phyloP scores from a whole-genome alignment of 1,284 basidiomycete species.

The Ganoderma multipileum region DNA sequence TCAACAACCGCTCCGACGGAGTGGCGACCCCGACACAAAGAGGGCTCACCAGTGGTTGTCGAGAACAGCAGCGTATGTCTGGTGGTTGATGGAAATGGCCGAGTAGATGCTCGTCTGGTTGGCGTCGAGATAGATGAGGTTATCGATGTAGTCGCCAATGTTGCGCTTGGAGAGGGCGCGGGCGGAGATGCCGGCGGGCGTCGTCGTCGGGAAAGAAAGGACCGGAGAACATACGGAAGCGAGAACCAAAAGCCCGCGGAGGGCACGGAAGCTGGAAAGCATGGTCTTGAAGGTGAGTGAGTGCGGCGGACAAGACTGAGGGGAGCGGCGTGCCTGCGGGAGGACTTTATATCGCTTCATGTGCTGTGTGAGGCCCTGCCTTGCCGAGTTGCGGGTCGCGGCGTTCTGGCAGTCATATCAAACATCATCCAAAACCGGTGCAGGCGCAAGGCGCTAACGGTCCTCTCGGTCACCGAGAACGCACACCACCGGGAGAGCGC shows the following conservation, averaged over 20 bases:
- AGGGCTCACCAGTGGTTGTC: slow-evolving; percentile 27
- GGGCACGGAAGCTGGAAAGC: slow-evolving; percentile 26
- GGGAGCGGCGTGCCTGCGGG: background rate
- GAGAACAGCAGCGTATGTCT: slow-evolving; percentile 25
- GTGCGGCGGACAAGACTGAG: slow-evolving; percentile 26
- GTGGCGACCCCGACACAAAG: background rate
- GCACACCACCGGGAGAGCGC: background rate
- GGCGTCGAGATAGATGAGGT: slow-evolving; percentile 26
- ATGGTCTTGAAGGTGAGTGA: slow-evolving; percentile 27
- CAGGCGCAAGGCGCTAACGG: slow-evolving; percentile 18
- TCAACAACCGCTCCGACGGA: background rate
- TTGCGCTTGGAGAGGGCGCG: slow-evolving; percentile 19
- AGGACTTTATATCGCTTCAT: slow-evolving; percentile 20
- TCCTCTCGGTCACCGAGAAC: slow-evolving; percentile 21
- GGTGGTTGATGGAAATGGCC: slow-evolving; percentile 17
- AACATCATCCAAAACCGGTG: slow-evolving; percentile 17
- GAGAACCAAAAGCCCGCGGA: slow-evolving; percentile 26
- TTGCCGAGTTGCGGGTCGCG: slow-evolving; percentile 1
- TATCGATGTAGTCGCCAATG: slow-evolving; percentile 23
- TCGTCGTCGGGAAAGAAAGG: slow-evolving; percentile 19
- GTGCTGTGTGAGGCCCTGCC: slow-evolving; percentile 19
- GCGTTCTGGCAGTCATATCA: slow-evolving; percentile 8
- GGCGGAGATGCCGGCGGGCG: slow-evolving; percentile 8
- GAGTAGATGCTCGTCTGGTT: slow-evolving; percentile 25
- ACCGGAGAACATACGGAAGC: slow-evolving; percentile 23